phyloP scores from a whole-genome alignment of 2,329 filamentous ascomycete species.

The Calonectria hawksworthii region DNA sequence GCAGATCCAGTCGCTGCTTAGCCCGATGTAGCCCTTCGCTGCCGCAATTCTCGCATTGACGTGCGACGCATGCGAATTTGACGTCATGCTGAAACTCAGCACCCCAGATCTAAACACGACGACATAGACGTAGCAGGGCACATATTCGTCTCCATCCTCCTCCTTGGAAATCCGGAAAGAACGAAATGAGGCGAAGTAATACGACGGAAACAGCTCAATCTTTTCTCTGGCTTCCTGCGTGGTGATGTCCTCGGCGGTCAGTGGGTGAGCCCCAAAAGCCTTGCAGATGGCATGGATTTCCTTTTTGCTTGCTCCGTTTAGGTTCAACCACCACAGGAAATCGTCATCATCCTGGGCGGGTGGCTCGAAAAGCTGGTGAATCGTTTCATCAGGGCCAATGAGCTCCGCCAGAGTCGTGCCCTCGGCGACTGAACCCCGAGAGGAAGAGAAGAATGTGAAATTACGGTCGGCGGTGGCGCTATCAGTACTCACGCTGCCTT shows the following conservation, averaged over 20 bases:
- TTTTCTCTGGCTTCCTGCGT: conserved; percentile 98
- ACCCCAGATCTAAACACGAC: conserved; percentile 96
- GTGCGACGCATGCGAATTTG: conserved; percentile 87
- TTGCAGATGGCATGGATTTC: conserved; percentile 91
- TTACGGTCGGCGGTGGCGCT: conserved; percentile 74
- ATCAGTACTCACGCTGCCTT: too few relatives aligned
- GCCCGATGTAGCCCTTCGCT: conserved; percentile 91
- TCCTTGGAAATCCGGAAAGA: conserved; percentile 88
- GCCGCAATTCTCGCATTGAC: conserved; percentile 94
- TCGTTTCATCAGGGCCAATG: conserved; percentile 87
- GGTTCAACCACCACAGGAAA: conserved; percentile 97
- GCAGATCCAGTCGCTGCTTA: conserved; percentile 98
- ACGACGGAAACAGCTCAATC: conserved; percentile 96
- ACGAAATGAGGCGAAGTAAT: conserved; percentile 98
- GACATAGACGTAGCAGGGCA: conserved; percentile 96
- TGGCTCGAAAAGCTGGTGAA: conserved; percentile 85
- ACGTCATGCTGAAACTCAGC: conserved; percentile 91
- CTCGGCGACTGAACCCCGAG: conserved; percentile 92
- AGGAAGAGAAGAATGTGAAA: conserved; percentile 97
- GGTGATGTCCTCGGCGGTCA: conserved; percentile 96
- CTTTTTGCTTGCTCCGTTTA: conserved; percentile 89
- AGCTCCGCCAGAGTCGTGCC: conserved; percentile 93
- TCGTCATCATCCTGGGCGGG: conserved; percentile 73
- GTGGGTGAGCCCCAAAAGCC: conserved; percentile 93
- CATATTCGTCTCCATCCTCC: conserved; percentile 84